Conservation (phyloP, 2,329 filamentous ascomycete genomes). For the Claviceps citrina region DNA sequence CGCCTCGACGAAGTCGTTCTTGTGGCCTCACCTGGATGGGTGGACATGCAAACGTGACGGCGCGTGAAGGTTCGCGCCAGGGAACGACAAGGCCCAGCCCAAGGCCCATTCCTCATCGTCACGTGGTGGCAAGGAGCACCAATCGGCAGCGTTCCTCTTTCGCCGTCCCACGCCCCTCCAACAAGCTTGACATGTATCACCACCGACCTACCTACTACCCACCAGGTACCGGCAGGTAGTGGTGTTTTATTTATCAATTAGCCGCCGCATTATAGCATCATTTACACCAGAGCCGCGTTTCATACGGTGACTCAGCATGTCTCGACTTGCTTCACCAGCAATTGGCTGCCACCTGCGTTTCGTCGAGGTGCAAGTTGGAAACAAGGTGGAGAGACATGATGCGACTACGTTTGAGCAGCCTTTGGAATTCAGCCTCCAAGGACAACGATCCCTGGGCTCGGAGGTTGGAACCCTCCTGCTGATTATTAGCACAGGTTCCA, state of each 20-base stretch:
- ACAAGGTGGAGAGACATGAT: conserved; percentile 3
- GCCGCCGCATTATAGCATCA: background rate
- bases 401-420: conserved; percentile 1
- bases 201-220: too few relatives aligned
- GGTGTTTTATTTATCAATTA: too few relatives aligned
- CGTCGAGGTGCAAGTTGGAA: conserved; percentile 4
- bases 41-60: background rate
- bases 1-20: conserved; percentile 5
- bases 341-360: conserved; percentile 4
- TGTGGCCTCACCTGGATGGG: background rate
- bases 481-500: conserved; percentile 1
- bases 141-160: conserved; percentile 13
- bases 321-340: conserved; percentile 5
- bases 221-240: too few relatives aligned
- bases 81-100: background rate
- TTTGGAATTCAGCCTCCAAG: conserved; percentile 4
- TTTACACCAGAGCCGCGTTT: too few relatives aligned
- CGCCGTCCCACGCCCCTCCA: background rate
- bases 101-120: conserved; percentile 8
- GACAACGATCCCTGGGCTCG: conserved; percentile 2
- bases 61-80: conserved; percentile 2
- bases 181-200: too few relatives aligned
- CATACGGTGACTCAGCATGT: background rate
- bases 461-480: conserved; percentile 3
- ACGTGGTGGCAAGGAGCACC: conserved; percentile 9